Evolutionary conservation across 192 early-diverging fungal genomes (phyloP), one percentile per base, ranked within the genome.

Genomic region (Coemansia sp.): DNA sequence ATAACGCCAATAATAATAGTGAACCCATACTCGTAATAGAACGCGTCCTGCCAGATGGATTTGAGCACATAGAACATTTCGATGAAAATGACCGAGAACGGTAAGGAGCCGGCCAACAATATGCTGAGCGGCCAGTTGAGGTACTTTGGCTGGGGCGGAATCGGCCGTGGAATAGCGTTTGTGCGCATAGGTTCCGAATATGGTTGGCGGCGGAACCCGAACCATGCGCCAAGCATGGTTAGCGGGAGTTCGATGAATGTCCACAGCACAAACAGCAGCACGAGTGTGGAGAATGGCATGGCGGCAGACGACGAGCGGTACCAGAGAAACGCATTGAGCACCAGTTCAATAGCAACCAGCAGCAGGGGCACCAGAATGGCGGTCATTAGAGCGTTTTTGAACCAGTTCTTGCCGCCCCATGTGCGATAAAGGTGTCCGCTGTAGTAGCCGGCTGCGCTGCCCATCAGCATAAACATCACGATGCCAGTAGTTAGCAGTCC

Each of bases 81-180:
- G 59, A 92, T 86, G 60, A 91, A 92, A 21, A 88, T 78, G 4
- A 90, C 85, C 0, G 83, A 84, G 60, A 92, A 91, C 7, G 90
- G 90, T 50, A 92, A 68, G 15, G 90, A 74, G 50, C 90, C 89
- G 38, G 86, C 86, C 32, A 91, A 83, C 15, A 87, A 67, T 48
- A 86, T 82, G 72, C 89, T 79, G 39, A 76, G 82, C 58, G 70
- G 58, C 19, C 83, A 72, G 7, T 72, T 66, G 48, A 95, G 79
- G 65, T 94, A 96, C 59, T 78, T 81, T 14, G 88, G 77, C 72
- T 90, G 90, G 24, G 89, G 85, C 1, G 96, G 96, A 24, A 97
- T 91, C 47, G 93, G 90, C 6, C 96, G 86, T 39, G 96, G 94
- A 52, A 97, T 97, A 35, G 92, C 91, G 70, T 93, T 93, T 2